These are phyloP conservation scores for Leccinum obscurum DNA, from an alignment of 768 basidiomycete genomes.

Conservation along the genomic window DNA sequence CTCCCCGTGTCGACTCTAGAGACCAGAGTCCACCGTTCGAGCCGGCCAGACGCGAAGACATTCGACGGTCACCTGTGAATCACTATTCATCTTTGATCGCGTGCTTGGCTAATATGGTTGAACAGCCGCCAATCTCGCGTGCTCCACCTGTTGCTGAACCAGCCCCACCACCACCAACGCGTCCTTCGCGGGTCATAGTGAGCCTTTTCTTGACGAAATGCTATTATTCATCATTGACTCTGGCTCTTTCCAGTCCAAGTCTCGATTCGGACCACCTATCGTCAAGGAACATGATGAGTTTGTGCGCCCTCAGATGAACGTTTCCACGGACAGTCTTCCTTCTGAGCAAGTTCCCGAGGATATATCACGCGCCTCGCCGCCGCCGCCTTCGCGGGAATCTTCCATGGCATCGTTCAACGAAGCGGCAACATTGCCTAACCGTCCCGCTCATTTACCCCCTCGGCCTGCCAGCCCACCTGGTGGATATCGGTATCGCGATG, in stretches of 20 bases:
- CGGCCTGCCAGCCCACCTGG: conserved; percentile 22
- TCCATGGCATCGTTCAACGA: conserved; percentile 24
- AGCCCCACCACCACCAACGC: background rate
- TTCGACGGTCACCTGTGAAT: conserved; percentile 22
- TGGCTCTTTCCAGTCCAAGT: conserved; percentile 20
- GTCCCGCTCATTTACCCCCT: conserved; percentile 24
- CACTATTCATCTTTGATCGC: background rate
- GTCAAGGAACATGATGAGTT: conserved; percentile 19
- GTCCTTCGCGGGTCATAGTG: conserved; percentile 19
- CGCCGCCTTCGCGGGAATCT: conserved; percentile 33
- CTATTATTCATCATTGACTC: background rate
- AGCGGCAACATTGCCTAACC: background rate
- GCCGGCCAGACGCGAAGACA: conserved; percentile 13
- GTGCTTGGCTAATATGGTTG: conserved; percentile 3
- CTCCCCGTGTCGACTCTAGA: conserved; percentile 7
- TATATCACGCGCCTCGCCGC: conserved; percentile 25
- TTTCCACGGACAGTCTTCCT: conserved; percentile 20
- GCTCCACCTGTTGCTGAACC: conserved; percentile 17
- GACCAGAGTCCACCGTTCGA: conserved; percentile 9
- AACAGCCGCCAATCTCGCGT: conserved; percentile 11
- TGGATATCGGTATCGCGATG: conserved; percentile 11
- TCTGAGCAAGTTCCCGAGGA: conserved; percentile 18
- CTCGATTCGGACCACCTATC: conserved; percentile 35
- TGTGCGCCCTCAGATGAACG: background rate
- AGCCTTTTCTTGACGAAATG: conserved; percentile 1